These are phyloP conservation scores for Pythium vanterpoolii DNA, from an alignment of 352 stramenopile genomes.

Conservation along the genomic window DNA sequence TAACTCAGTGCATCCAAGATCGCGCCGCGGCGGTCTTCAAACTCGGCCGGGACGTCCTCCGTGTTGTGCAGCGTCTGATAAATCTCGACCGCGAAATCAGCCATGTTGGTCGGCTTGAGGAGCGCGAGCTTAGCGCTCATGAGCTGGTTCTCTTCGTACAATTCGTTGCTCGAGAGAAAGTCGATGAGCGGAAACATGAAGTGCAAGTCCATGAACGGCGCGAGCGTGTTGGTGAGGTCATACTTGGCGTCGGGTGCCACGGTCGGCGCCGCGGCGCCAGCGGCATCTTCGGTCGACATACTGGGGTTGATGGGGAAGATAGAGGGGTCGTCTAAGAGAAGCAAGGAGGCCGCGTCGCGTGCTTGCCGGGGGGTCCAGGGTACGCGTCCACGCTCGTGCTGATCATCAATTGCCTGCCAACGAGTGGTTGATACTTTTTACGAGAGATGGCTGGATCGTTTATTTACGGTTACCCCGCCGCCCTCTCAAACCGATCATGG, in stretches of 20 bases:
- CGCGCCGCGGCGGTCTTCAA: conserved; percentile 74
- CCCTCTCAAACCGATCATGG: neutral
- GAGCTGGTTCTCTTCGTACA: conserved; percentile 91
- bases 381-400: conserved; percentile 5
- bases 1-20: conserved; percentile 76
- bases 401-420: conserved; percentile 27
- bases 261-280: conserved; percentile 23
- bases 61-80: conserved; percentile 90
- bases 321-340: neutral
- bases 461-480: conserved; percentile 21
- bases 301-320: neutral
- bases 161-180: conserved; percentile 89
- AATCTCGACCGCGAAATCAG: conserved; percentile 96
- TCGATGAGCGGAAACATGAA: conserved; percentile 98
- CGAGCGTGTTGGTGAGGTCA: conserved; percentile 93
- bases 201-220: conserved; percentile 95
- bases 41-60: conserved; percentile 68
- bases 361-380: conserved; percentile 4
- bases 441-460: conserved; percentile 6
- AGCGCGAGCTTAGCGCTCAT: conserved; percentile 90
- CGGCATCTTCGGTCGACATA: conserved; percentile 42
- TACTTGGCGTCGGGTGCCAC: conserved; percentile 77
- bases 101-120: conserved; percentile 95
- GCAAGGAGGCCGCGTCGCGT: neutral
- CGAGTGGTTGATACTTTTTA: conserved; percentile 30